Base-by-base conservation (phyloP, 345 rosid species). In the Melastoma malabathricum region DNA sequence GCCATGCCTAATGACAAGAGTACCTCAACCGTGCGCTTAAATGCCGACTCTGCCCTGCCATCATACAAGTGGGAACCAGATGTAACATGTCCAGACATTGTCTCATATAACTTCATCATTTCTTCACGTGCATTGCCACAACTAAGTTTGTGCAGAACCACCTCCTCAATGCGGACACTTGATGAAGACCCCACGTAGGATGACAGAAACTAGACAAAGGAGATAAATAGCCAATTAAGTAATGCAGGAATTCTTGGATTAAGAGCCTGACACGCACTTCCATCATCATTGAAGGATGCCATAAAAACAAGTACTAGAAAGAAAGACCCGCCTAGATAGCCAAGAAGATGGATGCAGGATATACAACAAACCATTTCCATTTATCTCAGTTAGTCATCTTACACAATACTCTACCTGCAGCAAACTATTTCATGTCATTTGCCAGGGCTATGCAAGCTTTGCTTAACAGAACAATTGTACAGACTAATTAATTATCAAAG, bases 101-200 rank as follows among this genome's bases (percentile, higher is more conserved):
- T 70, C 71, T 82, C 94, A 61, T 74, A 84, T 27, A 75, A 38
- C 39, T 94, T 80, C 72, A 75, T 59, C 48, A 82, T 72, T 63
- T 90, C 89, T 49, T 83, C 83, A 44, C 80, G 74, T 20, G 89
- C 98, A 64, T 76, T 80, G 59, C 85, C 87, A 58, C 54, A 72
- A 23, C 54, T 54, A 51, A 82, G 75, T 65, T 68, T 44, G 68
- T 84, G 75, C 22, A 64, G 43, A 15, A 80, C 65, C 58, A 57
- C 70, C 50, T 18, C 72, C 70, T 90, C 98, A 51, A 90, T 78
- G 10, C 96, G 79, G 49, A 86, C 70, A 64, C 80, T 82, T 63
- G 95, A 86, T 49, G 95, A 72, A 51, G 98, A 86, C 64, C 98
- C 98, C 64, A 94, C 90, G 74, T 82, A 69, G 38, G 89, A 78